These are phyloP conservation scores for Syzygium jambos DNA, from an alignment of 345 rosid genomes.

Conservation along the genomic window DNA sequence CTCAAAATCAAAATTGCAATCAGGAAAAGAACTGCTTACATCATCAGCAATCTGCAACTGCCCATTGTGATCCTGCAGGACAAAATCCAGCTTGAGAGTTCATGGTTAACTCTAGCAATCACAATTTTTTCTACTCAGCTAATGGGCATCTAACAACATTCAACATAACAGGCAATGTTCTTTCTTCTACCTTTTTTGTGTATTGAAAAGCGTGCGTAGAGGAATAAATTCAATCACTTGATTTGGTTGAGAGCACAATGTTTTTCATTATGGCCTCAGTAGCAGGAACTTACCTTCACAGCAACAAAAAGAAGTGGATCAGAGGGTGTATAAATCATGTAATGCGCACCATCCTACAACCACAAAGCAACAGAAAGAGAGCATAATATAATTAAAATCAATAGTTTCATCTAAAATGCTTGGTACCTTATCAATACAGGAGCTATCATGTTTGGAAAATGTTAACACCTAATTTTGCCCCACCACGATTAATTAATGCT, in stretches of 20 bases:
- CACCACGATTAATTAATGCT: too few species aligned
- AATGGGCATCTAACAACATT: background rate
- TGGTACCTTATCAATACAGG: background rate
- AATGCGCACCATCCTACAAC: constrained; percentile 86
- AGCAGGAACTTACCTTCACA: constrained; percentile 45
- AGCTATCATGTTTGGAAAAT: background rate
- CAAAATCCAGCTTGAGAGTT: background rate
- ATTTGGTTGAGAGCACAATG: background rate
- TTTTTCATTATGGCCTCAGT: background rate
- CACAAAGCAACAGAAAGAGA: background rate
- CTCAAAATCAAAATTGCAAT: background rate
- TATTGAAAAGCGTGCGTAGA: background rate
- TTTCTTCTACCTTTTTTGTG: background rate
- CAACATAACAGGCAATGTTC: background rate
- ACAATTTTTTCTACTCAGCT: background rate
- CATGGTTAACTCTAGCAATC: background rate
- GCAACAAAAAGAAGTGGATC: constrained; percentile 92
- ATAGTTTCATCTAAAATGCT: background rate
- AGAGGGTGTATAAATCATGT: constrained; percentile 77
- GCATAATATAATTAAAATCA: background rate
- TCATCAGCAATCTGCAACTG: constrained; percentile 81
- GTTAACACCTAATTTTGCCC: too few species aligned
- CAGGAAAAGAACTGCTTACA: constrained; percentile 37
- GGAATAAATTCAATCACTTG: background rate
- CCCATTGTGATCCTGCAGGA: constrained; percentile 71